Base-by-base conservation (phyloP, 441 rosid species). In the Dalechampia spathulata region DNA sequence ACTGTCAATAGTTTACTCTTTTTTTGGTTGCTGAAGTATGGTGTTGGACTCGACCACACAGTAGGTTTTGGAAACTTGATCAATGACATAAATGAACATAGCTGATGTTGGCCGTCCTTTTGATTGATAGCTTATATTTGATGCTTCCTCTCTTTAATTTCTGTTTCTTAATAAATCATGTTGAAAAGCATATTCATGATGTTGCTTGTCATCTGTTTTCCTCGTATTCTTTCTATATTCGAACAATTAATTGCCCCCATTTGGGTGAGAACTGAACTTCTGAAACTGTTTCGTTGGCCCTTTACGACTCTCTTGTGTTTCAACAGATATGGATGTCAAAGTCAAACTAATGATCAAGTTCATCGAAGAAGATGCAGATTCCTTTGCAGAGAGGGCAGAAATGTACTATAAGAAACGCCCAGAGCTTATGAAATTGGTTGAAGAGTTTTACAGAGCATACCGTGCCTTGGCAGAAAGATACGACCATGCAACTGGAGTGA, bases 391-490 rank as follows among this genome's bases (percentile, higher is more conserved):
- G 71, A 78, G 98, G 75, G 99, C 99, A 25, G 99, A 94, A 62
- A 87, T 94, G 99, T 92, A 89, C 60, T 92, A 89, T 61, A 89
- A 85, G 80, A 82, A 90, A 75, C 89, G 99, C 30, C 98, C 98
- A 17, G 98, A 94, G 72, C 87, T 94, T 49, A 84, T 86, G 98
- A 87, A 94, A 74, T 52, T 94, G 82, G 97, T 94, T 4, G 99
- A 92, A 78, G 99, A 92, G 73, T 89, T 92, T 64, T 92, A 89
- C 69, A 73, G 99, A 69, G 98, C 94, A 5, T 94, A 94, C 55
- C 95, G 99, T 71, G 95, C 96, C 27, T 72, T 94, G 72, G 98
- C 99, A 60, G 99, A 84, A 75, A 81, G 99, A 78, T 94, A 94
- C 55, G 94, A 87, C 76, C 83, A 94, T 71, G 99, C 99, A 1